Base-by-base conservation (phyloP, 1,139 yeast species). In the Fermentozyma sake region DNA sequence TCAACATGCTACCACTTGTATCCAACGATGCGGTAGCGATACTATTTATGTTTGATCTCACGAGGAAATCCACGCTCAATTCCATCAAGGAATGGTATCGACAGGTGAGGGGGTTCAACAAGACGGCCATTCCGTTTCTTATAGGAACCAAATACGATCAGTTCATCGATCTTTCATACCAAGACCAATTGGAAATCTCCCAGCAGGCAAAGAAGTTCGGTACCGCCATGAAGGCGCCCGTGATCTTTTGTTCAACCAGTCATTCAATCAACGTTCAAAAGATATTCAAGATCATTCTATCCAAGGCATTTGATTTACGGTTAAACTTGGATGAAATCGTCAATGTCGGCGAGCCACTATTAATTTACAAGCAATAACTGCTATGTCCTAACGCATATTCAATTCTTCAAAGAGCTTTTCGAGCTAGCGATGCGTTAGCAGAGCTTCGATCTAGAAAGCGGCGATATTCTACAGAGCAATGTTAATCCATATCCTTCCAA, bases 121-220 rank as follows among this genome's bases (percentile, higher is more conserved):
- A 79, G 47, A 81, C 91, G 0, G 97, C 98, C 13, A 83, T 91
- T 29, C 96, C 97, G 3, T 78, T 91, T 37, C 63, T 91, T 26
- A 82, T 91, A 2, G 99, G 99, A 4, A 91, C 99, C 1, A 91
- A 91, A 52, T 91, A 84, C 54, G 98, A 91, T 52, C 67, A 81
- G 39, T 89, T 91, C 53, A 77, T 85, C 18, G 91, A 83, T 44
- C 60, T 85, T 50, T 76, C 93, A 27, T 74, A 71, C 23, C 82
- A 78, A 32, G 95, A 89, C 45, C 97, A 91, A 52, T 73, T 76
- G 33, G 94, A 85, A 48, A 75, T 91, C 28, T 85, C 96, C 6
- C 78, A 73, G 35, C 89, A 82, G 49, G 94, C 96, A 6, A 77
- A 82, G 56, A 76, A 80, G 49, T 91, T 84, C 52, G 96, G 97